phyloP scores from a whole-genome alignment of 1,284 basidiomycete genomes.

The Irpex lacteus region DNA sequence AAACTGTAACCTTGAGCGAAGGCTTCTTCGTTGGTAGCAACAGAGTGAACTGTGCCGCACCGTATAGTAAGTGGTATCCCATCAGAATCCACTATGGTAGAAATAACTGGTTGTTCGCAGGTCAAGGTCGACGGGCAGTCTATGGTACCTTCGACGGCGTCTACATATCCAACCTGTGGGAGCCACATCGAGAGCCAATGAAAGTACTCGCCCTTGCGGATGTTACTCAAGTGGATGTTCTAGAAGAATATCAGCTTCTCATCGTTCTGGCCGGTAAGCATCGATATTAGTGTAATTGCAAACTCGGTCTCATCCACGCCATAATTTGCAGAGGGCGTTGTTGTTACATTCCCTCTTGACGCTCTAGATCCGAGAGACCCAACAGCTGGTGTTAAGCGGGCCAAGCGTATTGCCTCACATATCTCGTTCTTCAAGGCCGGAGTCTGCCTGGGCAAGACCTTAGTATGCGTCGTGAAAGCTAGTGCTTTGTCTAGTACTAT shows the following conservation, averaged over 20 bases:
- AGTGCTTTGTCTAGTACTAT: conserved; percentile 95
- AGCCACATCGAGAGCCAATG: conserved; percentile 77
- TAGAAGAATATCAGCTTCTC: conserved; percentile 95
- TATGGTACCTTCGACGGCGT: conserved; percentile 98
- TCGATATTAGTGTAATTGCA: background rate
- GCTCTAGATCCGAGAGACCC: conserved; percentile 91
- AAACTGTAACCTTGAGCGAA: conserved; percentile 83
- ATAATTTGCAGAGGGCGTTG: conserved; percentile 72
- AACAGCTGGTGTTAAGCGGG: conserved; percentile 86
- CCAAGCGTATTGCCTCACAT: conserved; percentile 94
- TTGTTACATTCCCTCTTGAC: conserved; percentile 96
- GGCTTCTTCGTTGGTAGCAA: conserved; percentile 83
- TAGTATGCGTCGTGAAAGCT: conserved; percentile 98
- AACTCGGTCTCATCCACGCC: conserved; percentile 12
- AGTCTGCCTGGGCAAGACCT: conserved; percentile 87
- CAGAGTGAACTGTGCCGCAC: conserved; percentile 92
- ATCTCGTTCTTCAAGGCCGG: conserved; percentile 99
- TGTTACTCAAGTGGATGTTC: conserved; percentile 93
- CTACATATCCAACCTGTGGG: conserved; percentile 87
- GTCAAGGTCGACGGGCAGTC: conserved; percentile 83
- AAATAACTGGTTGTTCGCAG: conserved; percentile 37
- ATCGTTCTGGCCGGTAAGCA: conserved; percentile 88
- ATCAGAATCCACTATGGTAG: conserved; percentile 3
- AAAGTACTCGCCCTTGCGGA: conserved; percentile 90
- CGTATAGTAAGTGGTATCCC: conserved; percentile 71